phyloP scores from a whole-genome alignment of 2,329 filamentous ascomycete genomes.

The Fusarium incarnatum region DNA sequence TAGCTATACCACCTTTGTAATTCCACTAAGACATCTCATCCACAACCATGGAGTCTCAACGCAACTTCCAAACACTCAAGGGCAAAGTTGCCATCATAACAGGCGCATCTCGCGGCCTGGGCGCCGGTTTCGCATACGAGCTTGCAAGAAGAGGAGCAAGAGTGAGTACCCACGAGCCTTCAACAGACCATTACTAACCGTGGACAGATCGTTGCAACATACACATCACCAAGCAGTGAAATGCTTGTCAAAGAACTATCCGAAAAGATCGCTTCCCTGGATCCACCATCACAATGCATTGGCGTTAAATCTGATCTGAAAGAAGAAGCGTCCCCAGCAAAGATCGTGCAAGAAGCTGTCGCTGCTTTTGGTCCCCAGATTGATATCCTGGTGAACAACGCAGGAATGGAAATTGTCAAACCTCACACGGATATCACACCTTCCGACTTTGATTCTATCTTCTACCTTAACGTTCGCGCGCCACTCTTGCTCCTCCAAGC shows the following conservation, averaged over 20 bases:
- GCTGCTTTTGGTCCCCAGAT: constrained; percentile 7
- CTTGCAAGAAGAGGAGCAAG: constrained; percentile 30
- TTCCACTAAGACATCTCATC: neutral
- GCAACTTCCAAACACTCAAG: constrained; percentile 21
- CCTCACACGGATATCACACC: constrained; percentile 2
- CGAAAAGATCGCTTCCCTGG: constrained; percentile 7
- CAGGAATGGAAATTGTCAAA: constrained; percentile 31
- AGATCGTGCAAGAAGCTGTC: constrained; percentile 7
- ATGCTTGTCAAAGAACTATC: constrained; percentile 12
- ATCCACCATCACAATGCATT: constrained; percentile 17
- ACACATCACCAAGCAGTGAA: constrained; percentile 25
- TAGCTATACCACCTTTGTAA: neutral
- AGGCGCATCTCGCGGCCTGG: constrained; percentile 30
- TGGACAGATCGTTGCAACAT: constrained; percentile 22
- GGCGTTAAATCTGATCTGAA: constrained; percentile 18
- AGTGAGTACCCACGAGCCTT: neutral
- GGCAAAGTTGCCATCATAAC: constrained; percentile 31
- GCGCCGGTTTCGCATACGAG: constrained; percentile 26
- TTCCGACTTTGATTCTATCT: constrained; percentile 26
- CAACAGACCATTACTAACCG: neutral
- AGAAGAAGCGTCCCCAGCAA: neutral
- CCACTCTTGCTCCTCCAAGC: constrained; percentile 26
- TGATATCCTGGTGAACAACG: constrained; percentile 29
- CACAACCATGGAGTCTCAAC: constrained; percentile 5
- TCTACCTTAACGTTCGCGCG: constrained; percentile 32